Evolutionary conservation across 2,329 filamentous ascomycete species (phyloP).

Genomic region (Colletotrichum karsti): DNA sequence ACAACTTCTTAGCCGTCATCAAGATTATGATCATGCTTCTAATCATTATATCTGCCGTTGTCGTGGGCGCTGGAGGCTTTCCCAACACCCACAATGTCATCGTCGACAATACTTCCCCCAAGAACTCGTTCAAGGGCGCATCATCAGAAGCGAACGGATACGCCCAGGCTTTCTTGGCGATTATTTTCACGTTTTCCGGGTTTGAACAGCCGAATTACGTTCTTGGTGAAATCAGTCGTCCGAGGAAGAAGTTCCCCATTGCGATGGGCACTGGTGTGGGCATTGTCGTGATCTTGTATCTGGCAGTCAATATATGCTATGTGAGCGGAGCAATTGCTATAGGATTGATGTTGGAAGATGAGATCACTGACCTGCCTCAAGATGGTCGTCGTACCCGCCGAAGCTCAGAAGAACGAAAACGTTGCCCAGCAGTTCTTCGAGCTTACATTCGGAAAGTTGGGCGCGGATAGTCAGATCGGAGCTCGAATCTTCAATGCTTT

Average conservation of each 20-base stretch:
- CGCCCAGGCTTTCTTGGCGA: slow-evolving; percentile 50
- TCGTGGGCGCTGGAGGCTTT: slow-evolving; percentile 39
- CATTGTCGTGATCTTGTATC: slow-evolving; percentile 41
- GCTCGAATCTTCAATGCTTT: slow-evolving; percentile 55
- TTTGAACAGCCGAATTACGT: slow-evolving; percentile 49
- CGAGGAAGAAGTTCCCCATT: slow-evolving; percentile 42
- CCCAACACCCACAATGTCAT: slow-evolving; percentile 35
- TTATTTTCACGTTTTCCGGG: slow-evolving; percentile 49
- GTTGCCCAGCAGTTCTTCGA: slow-evolving; percentile 46
- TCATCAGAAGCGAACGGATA: slow-evolving; percentile 40
- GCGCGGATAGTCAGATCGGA: slow-evolving; percentile 32
- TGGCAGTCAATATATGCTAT: slow-evolving; percentile 47
- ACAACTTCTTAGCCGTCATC: slow-evolving; percentile 58
- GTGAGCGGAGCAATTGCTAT: slow-evolving; percentile 29
- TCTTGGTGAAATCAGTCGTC: slow-evolving; percentile 42
- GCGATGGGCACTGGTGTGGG: slow-evolving; percentile 40
- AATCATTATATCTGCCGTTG: slow-evolving; percentile 46
- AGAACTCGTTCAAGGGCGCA: slow-evolving; percentile 34
- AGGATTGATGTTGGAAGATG: background rate
- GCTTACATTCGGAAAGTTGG: slow-evolving; percentile 39
- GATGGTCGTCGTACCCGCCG: slow-evolving; percentile 47
- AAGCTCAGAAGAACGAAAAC: slow-evolving; percentile 30
- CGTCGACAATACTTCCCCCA: slow-evolving; percentile 34
- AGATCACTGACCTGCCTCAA: slow-evolving; percentile 42
- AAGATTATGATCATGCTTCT: slow-evolving; percentile 58